These are phyloP conservation scores for Anethum foeniculum DNA, from an alignment of 140 eudicot genomes.

Conservation along the genomic window DNA sequence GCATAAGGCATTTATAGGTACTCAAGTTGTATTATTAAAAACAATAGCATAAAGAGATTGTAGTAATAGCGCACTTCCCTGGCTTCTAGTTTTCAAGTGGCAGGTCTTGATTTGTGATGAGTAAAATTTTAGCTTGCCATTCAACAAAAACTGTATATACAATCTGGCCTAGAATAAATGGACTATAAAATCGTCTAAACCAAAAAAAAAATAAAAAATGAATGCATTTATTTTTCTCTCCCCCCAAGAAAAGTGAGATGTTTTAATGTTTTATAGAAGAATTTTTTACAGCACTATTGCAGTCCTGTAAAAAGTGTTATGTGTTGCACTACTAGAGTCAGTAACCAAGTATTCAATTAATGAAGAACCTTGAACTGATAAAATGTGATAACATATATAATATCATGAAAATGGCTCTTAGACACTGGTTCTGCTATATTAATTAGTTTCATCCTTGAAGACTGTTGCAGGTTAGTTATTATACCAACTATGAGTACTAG, in stretches of 20 bases:
- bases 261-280: background rate
- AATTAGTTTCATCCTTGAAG: background rate
- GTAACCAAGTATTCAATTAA: background rate
- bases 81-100: background rate
- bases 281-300: background rate
- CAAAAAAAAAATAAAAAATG: slow-evolving; percentile 1
- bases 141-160: background rate
- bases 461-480: background rate
- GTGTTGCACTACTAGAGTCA: background rate
- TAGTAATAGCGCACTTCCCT: background rate
- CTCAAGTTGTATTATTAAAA: background rate
- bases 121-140: background rate
- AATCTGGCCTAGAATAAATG: background rate
- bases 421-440: background rate
- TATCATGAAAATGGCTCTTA: background rate
- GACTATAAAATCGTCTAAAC: background rate
- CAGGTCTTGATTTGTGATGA: background rate
- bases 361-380: background rate
- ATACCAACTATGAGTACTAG: background rate
- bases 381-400: background rate
- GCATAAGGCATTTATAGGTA: background rate
- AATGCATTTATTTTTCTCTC: background rate
- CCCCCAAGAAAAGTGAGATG: background rate
- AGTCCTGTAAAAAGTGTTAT: background rate
- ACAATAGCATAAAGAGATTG: background rate